Evolutionary conservation across 805 yeast species (phyloP).

Genomic region (Lipomyces sp.): DNA sequence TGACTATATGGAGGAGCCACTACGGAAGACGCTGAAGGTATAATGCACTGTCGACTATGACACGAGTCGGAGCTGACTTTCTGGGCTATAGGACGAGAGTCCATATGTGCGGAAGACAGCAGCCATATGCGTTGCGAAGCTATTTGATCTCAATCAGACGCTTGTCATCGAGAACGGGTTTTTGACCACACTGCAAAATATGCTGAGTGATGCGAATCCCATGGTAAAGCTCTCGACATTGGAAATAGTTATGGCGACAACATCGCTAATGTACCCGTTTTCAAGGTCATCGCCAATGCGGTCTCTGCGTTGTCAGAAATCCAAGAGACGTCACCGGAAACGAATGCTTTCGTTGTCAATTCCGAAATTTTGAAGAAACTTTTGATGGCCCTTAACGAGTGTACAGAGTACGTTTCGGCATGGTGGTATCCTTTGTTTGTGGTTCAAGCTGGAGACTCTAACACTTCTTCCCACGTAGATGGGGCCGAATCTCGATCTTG

Average conservation of each 20-base stretch:
- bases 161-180: slow-evolving; percentile 87
- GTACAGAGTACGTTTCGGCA: slow-evolving; percentile 61
- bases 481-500: slow-evolving; percentile 94
- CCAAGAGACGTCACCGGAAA: slow-evolving; percentile 58
- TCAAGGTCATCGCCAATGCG: slow-evolving; percentile 76
- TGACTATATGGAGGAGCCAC: slow-evolving; percentile 89
- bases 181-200: slow-evolving; percentile 57
- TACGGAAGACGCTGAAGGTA: slow-evolving; percentile 66
- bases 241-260: background rate
- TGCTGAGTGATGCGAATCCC: slow-evolving; percentile 85
- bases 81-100: slow-evolving; percentile 61
- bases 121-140: slow-evolving; percentile 92
- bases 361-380: slow-evolving; percentile 50
- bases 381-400: slow-evolving; percentile 83
- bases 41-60: background rate
- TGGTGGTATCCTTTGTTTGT: background rate
- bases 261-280: background rate
- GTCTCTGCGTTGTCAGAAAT: slow-evolving; percentile 83
- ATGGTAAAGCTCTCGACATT: slow-evolving; percentile 51
- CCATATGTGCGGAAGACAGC: slow-evolving; percentile 98
- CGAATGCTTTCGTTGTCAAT: slow-evolving; percentile 46
- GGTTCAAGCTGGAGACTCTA: background rate
- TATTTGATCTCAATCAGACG: slow-evolving; percentile 78
- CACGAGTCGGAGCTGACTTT: background rate
- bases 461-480: slow-evolving; percentile 37